phyloP scores from a whole-genome alignment of 2,329 filamentous ascomycete genomes.

The Nothopassalora personata region DNA sequence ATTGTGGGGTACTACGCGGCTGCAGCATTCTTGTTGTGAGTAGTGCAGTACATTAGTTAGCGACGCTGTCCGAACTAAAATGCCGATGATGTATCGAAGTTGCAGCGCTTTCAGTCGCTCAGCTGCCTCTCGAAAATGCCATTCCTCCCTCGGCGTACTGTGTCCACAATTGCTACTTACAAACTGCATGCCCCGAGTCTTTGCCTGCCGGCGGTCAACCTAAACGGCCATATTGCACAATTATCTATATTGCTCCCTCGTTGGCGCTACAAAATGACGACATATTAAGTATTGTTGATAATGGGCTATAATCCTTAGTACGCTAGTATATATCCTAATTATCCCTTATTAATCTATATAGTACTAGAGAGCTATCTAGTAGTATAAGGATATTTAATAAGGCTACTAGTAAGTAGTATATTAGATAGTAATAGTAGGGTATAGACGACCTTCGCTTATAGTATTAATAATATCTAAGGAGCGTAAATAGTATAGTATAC shows the following conservation, averaged over 20 bases:
- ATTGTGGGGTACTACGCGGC: background rate
- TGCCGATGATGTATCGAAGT: background rate
- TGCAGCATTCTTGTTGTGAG: background rate
- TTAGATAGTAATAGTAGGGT: too few relatives aligned
- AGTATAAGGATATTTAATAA: too few relatives aligned
- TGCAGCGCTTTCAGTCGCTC: background rate
- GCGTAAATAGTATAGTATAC: too few relatives aligned
- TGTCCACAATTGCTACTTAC: background rate
- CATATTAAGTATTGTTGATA: too few relatives aligned
- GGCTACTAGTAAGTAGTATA: too few relatives aligned
- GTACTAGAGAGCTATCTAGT: too few relatives aligned
- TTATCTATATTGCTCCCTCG: background rate
- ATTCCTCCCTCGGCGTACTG: background rate
- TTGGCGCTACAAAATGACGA: too few relatives aligned
- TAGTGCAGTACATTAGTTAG: background rate
- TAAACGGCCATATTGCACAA: background rate
- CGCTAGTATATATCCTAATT: too few relatives aligned
- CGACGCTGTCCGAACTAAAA: background rate
- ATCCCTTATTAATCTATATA: too few relatives aligned
- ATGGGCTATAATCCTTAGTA: too few relatives aligned
- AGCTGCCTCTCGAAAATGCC: background rate
- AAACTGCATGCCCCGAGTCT: background rate
- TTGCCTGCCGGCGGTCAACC: background rate
- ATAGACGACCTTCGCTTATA: too few relatives aligned
- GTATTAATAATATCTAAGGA: too few relatives aligned